Conservation (phyloP, 2,329 filamentous ascomycete species). For the Diaporthe citri region DNA sequence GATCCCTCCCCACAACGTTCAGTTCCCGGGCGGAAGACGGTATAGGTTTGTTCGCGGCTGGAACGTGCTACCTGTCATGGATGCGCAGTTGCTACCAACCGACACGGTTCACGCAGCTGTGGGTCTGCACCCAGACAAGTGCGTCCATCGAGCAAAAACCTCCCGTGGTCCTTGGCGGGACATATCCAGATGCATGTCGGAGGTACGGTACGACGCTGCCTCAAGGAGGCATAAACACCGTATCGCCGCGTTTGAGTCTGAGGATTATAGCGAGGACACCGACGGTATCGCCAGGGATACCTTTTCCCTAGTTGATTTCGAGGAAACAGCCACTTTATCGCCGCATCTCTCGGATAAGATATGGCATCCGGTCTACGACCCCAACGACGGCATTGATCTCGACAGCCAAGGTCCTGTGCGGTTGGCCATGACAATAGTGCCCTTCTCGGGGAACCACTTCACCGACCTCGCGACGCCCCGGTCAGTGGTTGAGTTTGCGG, state of each 20-base stretch:
- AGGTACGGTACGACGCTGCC: constrained; percentile 35
- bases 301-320: neutral
- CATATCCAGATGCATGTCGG: constrained; percentile 34
- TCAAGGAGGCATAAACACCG: constrained; percentile 14
- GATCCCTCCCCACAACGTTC: constrained; percentile 43
- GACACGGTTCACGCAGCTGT: constrained; percentile 27
- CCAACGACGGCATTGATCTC: neutral
- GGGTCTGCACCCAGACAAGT: constrained; percentile 17
- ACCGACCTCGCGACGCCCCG: constrained; percentile 1
- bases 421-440: constrained; percentile 36
- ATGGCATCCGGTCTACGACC: neutral
- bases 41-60: constrained; percentile 25
- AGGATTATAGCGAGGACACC: constrained; percentile 5
- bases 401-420: neutral
- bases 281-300: neutral
- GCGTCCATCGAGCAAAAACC: constrained; percentile 23
- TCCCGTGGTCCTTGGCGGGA: constrained; percentile 34
- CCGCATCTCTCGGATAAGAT: constrained; percentile 14
- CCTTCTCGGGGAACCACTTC: constrained; percentile 24
- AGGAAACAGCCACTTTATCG: neutral
- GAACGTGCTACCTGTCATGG: constrained; percentile 34
- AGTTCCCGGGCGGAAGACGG: constrained; percentile 2
- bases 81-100: constrained; percentile 35
- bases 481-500: constrained; percentile 9
- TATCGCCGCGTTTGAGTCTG: neutral